Evolutionary conservation across 192 early-diverging fungal species (phyloP).

Genomic region (Umbelopsis ramanniana): DNA sequence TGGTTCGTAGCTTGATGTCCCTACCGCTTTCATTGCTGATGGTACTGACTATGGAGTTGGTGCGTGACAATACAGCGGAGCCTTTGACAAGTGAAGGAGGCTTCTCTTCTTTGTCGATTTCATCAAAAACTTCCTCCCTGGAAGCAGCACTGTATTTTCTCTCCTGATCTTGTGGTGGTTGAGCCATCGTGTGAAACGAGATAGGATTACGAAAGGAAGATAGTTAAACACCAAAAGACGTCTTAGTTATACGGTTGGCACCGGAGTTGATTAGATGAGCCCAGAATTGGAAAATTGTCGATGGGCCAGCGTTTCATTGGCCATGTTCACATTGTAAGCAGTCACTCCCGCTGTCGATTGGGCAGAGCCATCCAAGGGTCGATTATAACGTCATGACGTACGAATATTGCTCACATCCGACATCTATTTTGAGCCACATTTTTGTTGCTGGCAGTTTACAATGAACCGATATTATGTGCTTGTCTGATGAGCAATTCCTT

Average conservation of each 20-base stretch:
- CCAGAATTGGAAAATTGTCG: not conserved
- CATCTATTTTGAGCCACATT: too few relatives aligned
- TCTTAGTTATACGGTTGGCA: not conserved
- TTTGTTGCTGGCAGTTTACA: too few relatives aligned
- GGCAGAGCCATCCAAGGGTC: not conserved
- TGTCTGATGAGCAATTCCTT: too few relatives aligned
- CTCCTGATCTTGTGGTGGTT: not conserved
- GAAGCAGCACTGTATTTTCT: not conserved
- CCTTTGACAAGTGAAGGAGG: not conserved
- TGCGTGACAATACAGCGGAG: not conserved
- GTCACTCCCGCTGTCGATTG: not conserved
- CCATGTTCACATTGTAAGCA: not conserved
- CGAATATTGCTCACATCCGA: not conserved
- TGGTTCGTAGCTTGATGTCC: conserved; percentile 15
- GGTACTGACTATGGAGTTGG: conserved; percentile 12
- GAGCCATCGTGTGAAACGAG: not conserved
- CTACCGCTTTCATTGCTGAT: conserved; percentile 10
- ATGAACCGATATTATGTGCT: too few relatives aligned
- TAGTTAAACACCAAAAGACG: not conserved
- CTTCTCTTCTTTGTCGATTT: not conserved
- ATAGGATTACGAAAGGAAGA: not conserved
- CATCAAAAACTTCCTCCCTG: not conserved
- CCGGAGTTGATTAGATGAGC: not conserved
- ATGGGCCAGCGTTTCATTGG: not conserved
- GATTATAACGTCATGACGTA: not conserved